Evolutionary conservation across 2,329 filamentous ascomycete species (phyloP).

Genomic region (Ascochyta rabiei): DNA sequence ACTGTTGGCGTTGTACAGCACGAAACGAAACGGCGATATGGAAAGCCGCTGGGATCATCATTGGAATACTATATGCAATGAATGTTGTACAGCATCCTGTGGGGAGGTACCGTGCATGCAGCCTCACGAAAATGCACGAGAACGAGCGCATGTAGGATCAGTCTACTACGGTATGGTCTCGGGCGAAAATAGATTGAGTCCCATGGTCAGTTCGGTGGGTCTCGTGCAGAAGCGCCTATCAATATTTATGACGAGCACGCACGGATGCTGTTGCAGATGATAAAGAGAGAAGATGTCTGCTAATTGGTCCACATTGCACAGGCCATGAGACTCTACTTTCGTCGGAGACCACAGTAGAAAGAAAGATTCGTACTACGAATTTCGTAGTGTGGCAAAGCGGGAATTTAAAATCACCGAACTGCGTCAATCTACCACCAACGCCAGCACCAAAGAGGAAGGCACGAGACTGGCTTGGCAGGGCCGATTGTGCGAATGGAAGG

Average conservation of each 20-base stretch:
- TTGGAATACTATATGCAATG: conserved; percentile 2
- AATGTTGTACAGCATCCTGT: neutral
- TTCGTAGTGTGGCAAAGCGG: neutral
- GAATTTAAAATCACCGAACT: neutral
- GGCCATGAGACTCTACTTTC: too few species aligned
- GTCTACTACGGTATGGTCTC: too few species aligned
- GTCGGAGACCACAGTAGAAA: too few species aligned
- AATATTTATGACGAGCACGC: too few species aligned
- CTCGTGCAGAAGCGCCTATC: too few species aligned
- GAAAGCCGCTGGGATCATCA: neutral
- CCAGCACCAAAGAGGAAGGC: conserved; percentile 21
- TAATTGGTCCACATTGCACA: too few species aligned
- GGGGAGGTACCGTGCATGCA: neutral
- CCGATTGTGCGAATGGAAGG: conserved; percentile 18
- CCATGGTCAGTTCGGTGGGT: too few species aligned
- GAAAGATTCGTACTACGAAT: too few species aligned
- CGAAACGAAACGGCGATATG: neutral
- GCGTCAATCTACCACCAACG: neutral
- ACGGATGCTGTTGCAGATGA: too few species aligned
- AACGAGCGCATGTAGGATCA: neutral
- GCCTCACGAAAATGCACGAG: neutral
- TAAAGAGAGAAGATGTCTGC: too few species aligned
- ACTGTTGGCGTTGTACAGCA: neutral
- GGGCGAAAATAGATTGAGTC: too few species aligned
- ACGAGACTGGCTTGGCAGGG: conserved; percentile 7